Base-by-base conservation (phyloP, 106 monocot species). In the Platanthera zijinensis region DNA sequence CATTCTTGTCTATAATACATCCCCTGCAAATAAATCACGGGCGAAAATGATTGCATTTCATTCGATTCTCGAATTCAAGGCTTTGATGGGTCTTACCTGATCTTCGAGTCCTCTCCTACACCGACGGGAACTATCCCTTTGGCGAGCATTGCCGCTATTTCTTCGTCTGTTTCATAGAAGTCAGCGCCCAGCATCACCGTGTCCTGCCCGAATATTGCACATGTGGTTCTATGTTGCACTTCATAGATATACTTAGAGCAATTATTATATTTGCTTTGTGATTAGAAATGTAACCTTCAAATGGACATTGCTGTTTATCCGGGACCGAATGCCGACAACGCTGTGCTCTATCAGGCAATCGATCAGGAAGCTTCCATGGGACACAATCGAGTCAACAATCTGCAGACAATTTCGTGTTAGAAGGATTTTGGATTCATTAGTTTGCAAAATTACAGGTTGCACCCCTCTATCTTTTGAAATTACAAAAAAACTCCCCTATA, bases 151-250 rank as follows among this genome's bases (percentile, higher is more conserved):
- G 90, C 77, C 66, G 85, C 81, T 57, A 83, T 64, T 78, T 96
- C 96, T 21, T 22, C 81, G 17, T 91, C 93, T 5, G 93, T 96
- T 84, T 93, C 93, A 25, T 96, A 96, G 73, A 79, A 93, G 81
- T 96, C 96, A 32, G 96, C 96, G 77, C 96, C 96, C 13, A 96
- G 82, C 96, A 96, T 91, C 49, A 96, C 91, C n/a, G 87, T 84
- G 47, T 96, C 89, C 96, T 96, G 87, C 73, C 87, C 8, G 21
- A 57, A 61, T 61, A 19, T 6, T 59, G 59, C 19, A 9, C n/a
- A 9, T 7, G 6, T 19, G 59, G 59, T 19, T 59, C 6, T 59
- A 59, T 8, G n/a, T 15, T n/a, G 18, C 57, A 57, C 17, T n/a
- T n/a, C 17, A 57, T 57, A 57, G 5, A 57, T 18, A 21, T 59